phyloP scores from a whole-genome alignment of 139 green algal genomes.

The Coelastrella sp. region DNA sequence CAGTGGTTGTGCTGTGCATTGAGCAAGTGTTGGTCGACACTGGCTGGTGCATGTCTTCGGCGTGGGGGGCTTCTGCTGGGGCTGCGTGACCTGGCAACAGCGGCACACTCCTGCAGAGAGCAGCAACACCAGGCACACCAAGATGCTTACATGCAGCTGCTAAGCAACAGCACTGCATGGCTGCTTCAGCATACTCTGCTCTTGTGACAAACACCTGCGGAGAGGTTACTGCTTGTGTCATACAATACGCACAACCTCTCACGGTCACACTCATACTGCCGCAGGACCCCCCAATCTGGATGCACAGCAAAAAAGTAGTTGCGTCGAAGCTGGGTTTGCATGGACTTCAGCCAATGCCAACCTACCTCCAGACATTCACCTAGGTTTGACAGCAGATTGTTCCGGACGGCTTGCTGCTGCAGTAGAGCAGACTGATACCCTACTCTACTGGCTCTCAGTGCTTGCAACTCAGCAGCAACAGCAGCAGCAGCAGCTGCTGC shows the following conservation, averaged over 20 bases:
- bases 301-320: too few species aligned
- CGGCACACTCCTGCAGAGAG: conserved; percentile 18
- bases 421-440: conserved; percentile 49
- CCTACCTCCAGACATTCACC: conserved; percentile 26
- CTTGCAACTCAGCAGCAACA: conserved; percentile 40
- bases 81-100: conserved; percentile 20
- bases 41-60: background rate
- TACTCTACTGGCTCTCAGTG: conserved; percentile 34
- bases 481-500: conserved; percentile 35
- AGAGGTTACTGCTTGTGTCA: too few species aligned
- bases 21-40: conserved; percentile 6
- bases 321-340: too few species aligned
- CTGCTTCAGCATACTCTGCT: too few species aligned
- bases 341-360: too few species aligned
- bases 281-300: too few species aligned
- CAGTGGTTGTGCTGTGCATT: conserved; percentile 23
- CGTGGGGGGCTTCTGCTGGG: conserved; percentile 1
- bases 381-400: conserved; percentile 27
- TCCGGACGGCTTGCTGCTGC: conserved; percentile 31
- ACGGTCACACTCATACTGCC: too few species aligned
- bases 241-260: too few species aligned
- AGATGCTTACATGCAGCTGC: background rate
- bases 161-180: too few species aligned
- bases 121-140: background rate
- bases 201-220: too few species aligned